phyloP scores from a whole-genome alignment of 257 asterid genomes.

The Nicotiana paniculata region DNA sequence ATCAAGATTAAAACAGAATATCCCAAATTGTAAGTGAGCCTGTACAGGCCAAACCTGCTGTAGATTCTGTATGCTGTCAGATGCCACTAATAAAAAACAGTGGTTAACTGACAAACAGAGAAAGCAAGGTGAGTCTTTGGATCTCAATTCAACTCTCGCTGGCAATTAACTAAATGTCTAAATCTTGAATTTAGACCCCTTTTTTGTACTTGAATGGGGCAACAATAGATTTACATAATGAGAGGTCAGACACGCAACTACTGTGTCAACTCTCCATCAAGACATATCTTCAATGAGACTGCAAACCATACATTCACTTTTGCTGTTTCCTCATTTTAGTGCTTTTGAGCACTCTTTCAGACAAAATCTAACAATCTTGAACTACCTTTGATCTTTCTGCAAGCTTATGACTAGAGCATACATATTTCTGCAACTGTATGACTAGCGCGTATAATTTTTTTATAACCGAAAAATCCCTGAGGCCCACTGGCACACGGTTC shows the following conservation, averaged over 20 bases:
- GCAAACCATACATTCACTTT: background rate
- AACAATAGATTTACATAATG: background rate
- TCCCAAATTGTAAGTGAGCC: background rate
- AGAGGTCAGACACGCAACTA: too few relatives aligned
- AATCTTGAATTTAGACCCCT: too few relatives aligned
- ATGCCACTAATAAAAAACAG: too few relatives aligned
- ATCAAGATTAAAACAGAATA: background rate
- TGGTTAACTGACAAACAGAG: too few relatives aligned
- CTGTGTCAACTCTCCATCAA: background rate
- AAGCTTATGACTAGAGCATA: background rate
- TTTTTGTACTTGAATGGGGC: background rate
- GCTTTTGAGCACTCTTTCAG: background rate
- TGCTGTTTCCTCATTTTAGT: background rate
- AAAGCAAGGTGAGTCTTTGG: background rate
- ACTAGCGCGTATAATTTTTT: too few relatives aligned
- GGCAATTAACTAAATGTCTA: too few relatives aligned
- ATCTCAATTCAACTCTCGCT: too few relatives aligned
- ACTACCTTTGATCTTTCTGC: background rate
- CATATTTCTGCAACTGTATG: too few relatives aligned
- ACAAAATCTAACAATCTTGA: too few relatives aligned
- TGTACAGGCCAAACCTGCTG: background rate
- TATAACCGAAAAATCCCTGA: too few relatives aligned
- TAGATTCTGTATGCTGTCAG: too few relatives aligned
- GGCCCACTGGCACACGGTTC: too few relatives aligned
- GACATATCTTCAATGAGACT: background rate